Evolutionary conservation across 2,329 filamentous ascomycete genomes (phyloP).

Genomic region (Pseudogymnoascus sp.): DNA sequence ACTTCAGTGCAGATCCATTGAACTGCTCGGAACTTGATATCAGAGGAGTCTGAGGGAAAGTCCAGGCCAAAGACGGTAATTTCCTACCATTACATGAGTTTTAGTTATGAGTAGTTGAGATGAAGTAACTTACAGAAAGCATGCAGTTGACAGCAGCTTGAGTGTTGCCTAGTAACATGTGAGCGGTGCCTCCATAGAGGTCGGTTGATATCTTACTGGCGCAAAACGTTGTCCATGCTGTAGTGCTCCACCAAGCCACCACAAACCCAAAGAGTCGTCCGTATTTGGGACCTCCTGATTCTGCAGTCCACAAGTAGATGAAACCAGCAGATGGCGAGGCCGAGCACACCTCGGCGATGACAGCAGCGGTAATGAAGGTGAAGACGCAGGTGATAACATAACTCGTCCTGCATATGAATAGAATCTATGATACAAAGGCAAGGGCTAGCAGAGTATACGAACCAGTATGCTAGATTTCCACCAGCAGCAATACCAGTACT

Average conservation of each 20-base stretch:
- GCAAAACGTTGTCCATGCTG: slow-evolving; percentile 52
- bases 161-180: slow-evolving; percentile 34
- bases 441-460: slow-evolving; percentile 8
- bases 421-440: slow-evolving; percentile 10
- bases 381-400: slow-evolving; percentile 51
- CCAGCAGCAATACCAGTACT: slow-evolving; percentile 54
- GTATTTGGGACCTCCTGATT: slow-evolving; percentile 36
- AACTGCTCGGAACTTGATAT: slow-evolving; percentile 49
- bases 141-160: slow-evolving; percentile 44
- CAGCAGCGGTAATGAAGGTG: slow-evolving; percentile 51
- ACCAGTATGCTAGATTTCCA: slow-evolving; percentile 53
- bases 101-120: background rate
- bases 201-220: slow-evolving; percentile 31
- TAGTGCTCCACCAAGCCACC: slow-evolving; percentile 58
- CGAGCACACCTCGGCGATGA: slow-evolving; percentile 49
- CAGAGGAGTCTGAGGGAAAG: slow-evolving; percentile 43
- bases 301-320: slow-evolving; percentile 41
- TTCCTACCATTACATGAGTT: slow-evolving; percentile 33
- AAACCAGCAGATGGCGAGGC: slow-evolving; percentile 30
- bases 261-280: slow-evolving; percentile 31
- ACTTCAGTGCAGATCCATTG: slow-evolving; percentile 51
- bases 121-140: slow-evolving; percentile 35
- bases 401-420: slow-evolving; percentile 39
- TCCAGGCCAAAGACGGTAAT: slow-evolving; percentile 47
- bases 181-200: background rate